Percentiles rank a stretch among this genome's conserved stretches.
Conservation (phyloP, 2,329 filamentous ascomycete genomes). For the Aspergillus flavus region DNA sequence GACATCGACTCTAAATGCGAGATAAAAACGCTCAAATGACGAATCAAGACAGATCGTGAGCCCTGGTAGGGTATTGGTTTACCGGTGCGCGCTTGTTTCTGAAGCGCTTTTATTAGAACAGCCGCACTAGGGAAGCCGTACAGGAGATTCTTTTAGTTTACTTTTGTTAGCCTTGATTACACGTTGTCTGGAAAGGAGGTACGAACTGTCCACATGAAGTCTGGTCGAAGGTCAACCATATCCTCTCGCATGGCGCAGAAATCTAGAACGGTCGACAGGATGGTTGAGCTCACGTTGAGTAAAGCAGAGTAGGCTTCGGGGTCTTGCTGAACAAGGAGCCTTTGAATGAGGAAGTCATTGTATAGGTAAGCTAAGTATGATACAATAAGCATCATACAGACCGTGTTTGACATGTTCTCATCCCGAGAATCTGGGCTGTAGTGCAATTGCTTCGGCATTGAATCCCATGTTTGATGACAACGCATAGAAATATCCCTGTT, state of each 20-base stretch:
- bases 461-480: conserved; percentile 25
- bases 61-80: conserved; percentile 34
- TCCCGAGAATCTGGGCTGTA: conserved; percentile 25
- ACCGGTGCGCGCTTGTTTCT: conserved; percentile 26
- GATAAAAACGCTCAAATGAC: conserved; percentile 44
- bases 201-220: conserved; percentile 27
- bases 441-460: conserved; percentile 24
- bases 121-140: conserved; percentile 32
- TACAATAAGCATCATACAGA: conserved; percentile 36
- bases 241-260: conserved; percentile 26
- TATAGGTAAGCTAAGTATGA: conserved; percentile 30
- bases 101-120: conserved; percentile 28
- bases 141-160: conserved; percentile 20
- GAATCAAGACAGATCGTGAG: conserved; percentile 40
- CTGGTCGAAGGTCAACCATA: conserved; percentile 25
- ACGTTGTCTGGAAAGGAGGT: neutral
- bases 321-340: conserved; percentile 30
- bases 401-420: conserved; percentile 21
- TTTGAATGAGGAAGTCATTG: conserved; percentile 31
- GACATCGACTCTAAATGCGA: conserved; percentile 41
- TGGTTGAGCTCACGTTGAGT: conserved; percentile 25
- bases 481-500: conserved; percentile 26
- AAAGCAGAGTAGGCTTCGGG: conserved; percentile 18
- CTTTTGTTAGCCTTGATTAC: neutral
- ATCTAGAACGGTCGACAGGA: conserved; percentile 27